A percentile compares a stretch with the other conserved stretches of the same genome.
Evolutionary conservation across 1,284 basidiomycete genomes (phyloP).

Genomic region (Gyrodon tennesseensis): DNA sequence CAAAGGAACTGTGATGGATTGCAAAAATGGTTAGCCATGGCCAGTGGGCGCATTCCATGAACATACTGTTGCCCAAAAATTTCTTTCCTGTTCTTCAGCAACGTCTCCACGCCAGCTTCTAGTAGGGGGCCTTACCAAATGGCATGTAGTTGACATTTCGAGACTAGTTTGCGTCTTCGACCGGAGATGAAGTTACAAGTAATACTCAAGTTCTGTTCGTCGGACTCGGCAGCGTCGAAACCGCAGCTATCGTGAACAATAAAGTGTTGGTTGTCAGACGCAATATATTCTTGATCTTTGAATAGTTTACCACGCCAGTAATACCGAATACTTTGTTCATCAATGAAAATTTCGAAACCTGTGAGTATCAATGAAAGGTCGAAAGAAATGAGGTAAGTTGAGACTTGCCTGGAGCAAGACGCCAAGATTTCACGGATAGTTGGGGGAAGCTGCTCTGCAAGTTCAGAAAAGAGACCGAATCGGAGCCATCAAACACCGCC

Average conservation of each 20-base stretch:
- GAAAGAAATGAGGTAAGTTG: neutral
- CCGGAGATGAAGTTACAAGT: neutral
- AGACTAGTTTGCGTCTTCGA: neutral
- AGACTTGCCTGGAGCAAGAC: conserved; percentile 1
- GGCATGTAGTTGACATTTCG: neutral
- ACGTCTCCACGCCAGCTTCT: neutral
- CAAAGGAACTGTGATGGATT: neutral
- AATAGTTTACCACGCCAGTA: neutral
- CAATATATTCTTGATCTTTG: neutral
- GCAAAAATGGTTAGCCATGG: neutral
- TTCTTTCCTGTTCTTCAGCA: neutral
- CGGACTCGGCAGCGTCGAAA: neutral
- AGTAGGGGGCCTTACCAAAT: neutral
- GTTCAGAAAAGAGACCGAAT: neutral
- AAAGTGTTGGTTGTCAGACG: neutral
- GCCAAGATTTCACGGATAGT: neutral
- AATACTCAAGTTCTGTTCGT: neutral
- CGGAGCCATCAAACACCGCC: neutral
- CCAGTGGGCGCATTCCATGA: neutral
- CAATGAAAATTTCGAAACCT: neutral
- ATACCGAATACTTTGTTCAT: neutral
- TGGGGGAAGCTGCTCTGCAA: neutral
- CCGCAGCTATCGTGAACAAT: neutral
- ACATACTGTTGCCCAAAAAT: neutral
- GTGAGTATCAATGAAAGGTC: neutral